These are phyloP conservation scores for Pyrenophora tritici-repentis DNA, from an alignment of 2,329 filamentous ascomycete species.

Conservation along the genomic window DNA sequence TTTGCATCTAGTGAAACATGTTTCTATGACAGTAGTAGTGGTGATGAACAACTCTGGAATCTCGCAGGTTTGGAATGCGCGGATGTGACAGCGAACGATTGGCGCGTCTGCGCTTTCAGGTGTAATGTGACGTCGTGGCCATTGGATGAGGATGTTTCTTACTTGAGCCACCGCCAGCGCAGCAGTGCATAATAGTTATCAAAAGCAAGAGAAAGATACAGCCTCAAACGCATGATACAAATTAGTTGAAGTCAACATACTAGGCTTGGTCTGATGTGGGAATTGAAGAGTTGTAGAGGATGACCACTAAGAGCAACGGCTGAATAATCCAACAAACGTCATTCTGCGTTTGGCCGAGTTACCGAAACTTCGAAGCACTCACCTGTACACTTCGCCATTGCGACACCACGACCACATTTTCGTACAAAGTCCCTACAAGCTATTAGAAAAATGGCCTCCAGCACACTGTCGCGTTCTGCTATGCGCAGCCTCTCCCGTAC, in stretches of 20 bases:
- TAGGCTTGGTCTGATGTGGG: too few relatives aligned
- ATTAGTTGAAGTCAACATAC: too few relatives aligned
- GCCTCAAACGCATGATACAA: too few relatives aligned
- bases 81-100: conserved; percentile 4
- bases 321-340: conserved; percentile 26
- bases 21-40: conserved; percentile 5
- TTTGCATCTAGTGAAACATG: not conserved
- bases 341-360: conserved; percentile 21
- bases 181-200: too few relatives aligned
- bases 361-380: conserved; percentile 14
- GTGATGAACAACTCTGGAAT: not conserved
- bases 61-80: conserved; percentile 1
- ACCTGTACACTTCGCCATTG: conserved; percentile 19
- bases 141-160: too few relatives aligned
- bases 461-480: conserved; percentile 32
- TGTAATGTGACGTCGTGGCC: not conserved
- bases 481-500: conserved; percentile 37
- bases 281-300: too few relatives aligned
- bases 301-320: conserved; percentile 7
- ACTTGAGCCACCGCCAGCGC: too few relatives aligned
- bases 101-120: conserved; percentile 3
- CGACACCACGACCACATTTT: conserved; percentile 3
- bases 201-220: too few relatives aligned
- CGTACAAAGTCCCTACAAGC: not conserved
- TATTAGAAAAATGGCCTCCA: conserved; percentile 32